These are phyloP conservation scores for Kazachstania taianensis DNA, from an alignment of 805 yeast species.

Conservation along the genomic window DNA sequence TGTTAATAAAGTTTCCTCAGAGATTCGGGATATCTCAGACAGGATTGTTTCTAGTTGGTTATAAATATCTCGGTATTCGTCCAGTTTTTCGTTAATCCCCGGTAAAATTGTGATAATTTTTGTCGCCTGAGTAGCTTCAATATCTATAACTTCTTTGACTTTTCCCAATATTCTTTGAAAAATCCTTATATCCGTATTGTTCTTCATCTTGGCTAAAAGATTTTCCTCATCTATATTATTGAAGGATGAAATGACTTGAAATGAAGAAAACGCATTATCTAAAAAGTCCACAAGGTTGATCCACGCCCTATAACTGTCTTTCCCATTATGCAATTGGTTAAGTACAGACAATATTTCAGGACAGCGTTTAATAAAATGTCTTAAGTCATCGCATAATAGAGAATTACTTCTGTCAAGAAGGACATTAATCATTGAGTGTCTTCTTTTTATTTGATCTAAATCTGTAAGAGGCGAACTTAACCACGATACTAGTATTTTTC, in stretches of 20 bases:
- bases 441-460: slow-evolving; percentile 18
- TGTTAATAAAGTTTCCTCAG: slow-evolving; percentile 4
- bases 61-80: slow-evolving; percentile 20
- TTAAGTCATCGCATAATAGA: slow-evolving; percentile 15
- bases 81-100: slow-evolving; percentile 25
- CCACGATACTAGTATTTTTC: slow-evolving; percentile 27
- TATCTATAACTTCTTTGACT: slow-evolving; percentile 29
- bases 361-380: slow-evolving; percentile 15
- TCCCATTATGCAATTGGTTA: slow-evolving; percentile 20
- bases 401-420: slow-evolving; percentile 18
- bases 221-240: slow-evolving; percentile 2
- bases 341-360: slow-evolving; percentile 25
- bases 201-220: slow-evolving; percentile 11
- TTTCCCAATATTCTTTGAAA: slow-evolving; percentile 10
- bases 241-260: slow-evolving; percentile 7
- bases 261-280: slow-evolving; percentile 11
- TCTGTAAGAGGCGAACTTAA: slow-evolving; percentile 29
- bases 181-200: slow-evolving; percentile 4
- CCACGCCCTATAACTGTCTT: slow-evolving; percentile 26
- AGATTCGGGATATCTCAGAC: slow-evolving; percentile 12
- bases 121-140: slow-evolving; percentile 27
- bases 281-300: slow-evolving; percentile 19
- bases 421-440: slow-evolving; percentile 24
- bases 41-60: slow-evolving; percentile 28
- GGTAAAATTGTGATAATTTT: slow-evolving; percentile 23